phyloP scores from a whole-genome alignment of 768 basidiomycete species.

The Leccinum variicolor region DNA sequence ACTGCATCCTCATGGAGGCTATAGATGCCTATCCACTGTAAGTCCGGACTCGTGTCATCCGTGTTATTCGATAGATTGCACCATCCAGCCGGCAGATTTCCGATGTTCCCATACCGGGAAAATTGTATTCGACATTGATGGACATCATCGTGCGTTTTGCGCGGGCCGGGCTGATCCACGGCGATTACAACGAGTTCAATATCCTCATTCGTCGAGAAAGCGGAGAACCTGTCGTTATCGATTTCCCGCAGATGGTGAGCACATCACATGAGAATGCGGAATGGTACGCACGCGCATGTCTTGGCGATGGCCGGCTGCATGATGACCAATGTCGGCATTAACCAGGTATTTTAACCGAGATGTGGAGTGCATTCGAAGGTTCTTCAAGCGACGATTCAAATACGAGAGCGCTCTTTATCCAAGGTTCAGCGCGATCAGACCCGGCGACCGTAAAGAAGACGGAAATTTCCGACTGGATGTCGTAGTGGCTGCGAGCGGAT shows the following conservation, averaged over 20 bases:
- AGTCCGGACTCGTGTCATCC: constrained; percentile 23
- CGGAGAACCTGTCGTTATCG: constrained; percentile 85
- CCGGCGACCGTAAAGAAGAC: constrained; percentile 35
- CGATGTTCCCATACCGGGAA: constrained; percentile 80
- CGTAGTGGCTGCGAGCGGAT: constrained; percentile 92
- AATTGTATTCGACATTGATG: constrained; percentile 90
- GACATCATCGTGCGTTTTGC: constrained; percentile 95
- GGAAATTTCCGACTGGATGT: constrained; percentile 80
- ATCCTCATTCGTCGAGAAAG: constrained; percentile 82
- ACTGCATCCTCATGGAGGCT: constrained; percentile 95
- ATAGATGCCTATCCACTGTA: constrained; percentile 94
- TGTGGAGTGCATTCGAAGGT: constrained; percentile 92
- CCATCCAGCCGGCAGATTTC: constrained; percentile 76
- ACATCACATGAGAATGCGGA: constrained; percentile 96
- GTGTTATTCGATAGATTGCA: neutral
- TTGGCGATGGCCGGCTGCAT: constrained; percentile 10
- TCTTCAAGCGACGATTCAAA: constrained; percentile 86
- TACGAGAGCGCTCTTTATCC: constrained; percentile 93
- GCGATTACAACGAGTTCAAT: constrained; percentile 99
- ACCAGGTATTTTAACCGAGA: constrained; percentile 98
- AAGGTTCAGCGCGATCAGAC: constrained; percentile 54
- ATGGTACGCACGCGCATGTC: constrained; percentile 52
- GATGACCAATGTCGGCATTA: constrained; percentile 6
- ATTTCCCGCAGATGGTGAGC: constrained; percentile 99
- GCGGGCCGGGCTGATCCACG: constrained; percentile 92